Evolutionary conservation across 2,329 filamentous ascomycete species (phyloP), one percentile per base, ranked within the genome.

Genomic region (Pezicula neosporulosa): DNA sequence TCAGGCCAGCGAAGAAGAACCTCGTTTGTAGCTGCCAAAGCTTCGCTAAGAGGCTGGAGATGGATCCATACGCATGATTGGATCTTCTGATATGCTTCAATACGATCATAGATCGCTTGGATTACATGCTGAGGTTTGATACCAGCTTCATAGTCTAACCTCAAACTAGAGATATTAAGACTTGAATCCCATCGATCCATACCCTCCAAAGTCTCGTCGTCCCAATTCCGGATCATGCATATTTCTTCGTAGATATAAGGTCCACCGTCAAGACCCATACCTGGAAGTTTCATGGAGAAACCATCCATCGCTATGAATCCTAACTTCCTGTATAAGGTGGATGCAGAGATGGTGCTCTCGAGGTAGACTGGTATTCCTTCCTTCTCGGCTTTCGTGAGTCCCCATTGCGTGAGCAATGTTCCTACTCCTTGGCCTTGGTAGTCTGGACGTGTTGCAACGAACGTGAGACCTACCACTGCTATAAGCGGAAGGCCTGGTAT

Each of bases 1-100:
- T 70, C 62, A 43, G 66, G 63, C 59, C 73, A 79, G 18, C 65
- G 68, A 15, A 61, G 61, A n/a, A 66, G 60, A 2, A 81, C 64
- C 8, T 68, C 62, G 46, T 69, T 66, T 4, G 75, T 76, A 5
- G 68, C 70, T 37, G 66, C 61, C 6, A 78, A 57, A 6, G 71
- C 66, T 3, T 71, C 66, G 8, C 72, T 68, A n/a, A 68, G 59
- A 1, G 70, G 58, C 24, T 71, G 66, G 13, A 77, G 67, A 53
- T 74, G 63, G 39, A 77, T 80, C 79, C 78, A 83, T 0, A 79
- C 72, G 1, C 75, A 75, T 63, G 58, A 80, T 70, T 65, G 63
- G 12, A 72, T 60, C 12, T 62, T 56, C n/a, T 73, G 59, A 59
- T 82, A 81, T 18, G 58, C 61, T 9, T 63, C 63, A n/a, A 65